These are phyloP conservation scores for Alternaria sp. DNA, from an alignment of 2,329 filamentous ascomycete genomes.

Conservation along the genomic window DNA sequence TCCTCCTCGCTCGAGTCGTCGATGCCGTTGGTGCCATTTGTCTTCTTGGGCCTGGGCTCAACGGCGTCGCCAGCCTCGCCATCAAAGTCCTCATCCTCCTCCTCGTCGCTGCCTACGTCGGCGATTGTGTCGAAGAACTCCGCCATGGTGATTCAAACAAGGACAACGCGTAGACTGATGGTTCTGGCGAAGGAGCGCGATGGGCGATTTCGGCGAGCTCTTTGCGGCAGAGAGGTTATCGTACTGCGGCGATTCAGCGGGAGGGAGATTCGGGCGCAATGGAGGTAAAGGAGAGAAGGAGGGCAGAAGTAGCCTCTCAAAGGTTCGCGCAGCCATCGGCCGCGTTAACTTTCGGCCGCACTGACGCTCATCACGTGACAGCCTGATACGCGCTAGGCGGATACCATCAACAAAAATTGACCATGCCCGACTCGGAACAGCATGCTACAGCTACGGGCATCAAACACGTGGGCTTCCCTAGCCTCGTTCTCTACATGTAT, in stretches of 20 bases:
- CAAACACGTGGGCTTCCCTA: neutral
- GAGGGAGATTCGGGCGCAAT: slow-evolving; percentile 15
- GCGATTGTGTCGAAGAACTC: slow-evolving; percentile 84
- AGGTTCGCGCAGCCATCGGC: slow-evolving; percentile 23
- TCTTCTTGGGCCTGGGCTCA: slow-evolving; percentile 29
- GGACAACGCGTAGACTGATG: slow-evolving; percentile 32
- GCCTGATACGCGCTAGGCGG: slow-evolving; percentile 9
- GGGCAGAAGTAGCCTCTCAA: slow-evolving; percentile 22
- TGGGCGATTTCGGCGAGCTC: slow-evolving; percentile 16
- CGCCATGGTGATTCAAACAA: slow-evolving; percentile 40
- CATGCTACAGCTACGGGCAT: slow-evolving; percentile 1
- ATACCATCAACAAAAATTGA: slow-evolving; percentile 1
- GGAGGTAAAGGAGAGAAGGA: slow-evolving; percentile 26
- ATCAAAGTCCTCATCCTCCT: slow-evolving; percentile 50
- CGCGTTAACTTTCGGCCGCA: slow-evolving; percentile 29
- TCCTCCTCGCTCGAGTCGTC: slow-evolving; percentile 51
- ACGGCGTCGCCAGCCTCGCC: slow-evolving; percentile 27
- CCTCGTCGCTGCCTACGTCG: slow-evolving; percentile 71
- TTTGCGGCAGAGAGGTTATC: slow-evolving; percentile 11
- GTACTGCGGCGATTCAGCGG: slow-evolving; percentile 23
- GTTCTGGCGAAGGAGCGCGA: slow-evolving; percentile 11
- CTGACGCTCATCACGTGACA: slow-evolving; percentile 20
- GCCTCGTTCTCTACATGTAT: neutral
- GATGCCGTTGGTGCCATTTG: slow-evolving; percentile 39
- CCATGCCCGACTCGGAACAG: slow-evolving; percentile 2